phyloP scores from a whole-genome alignment of 2,329 filamentous ascomycete species.

The Aspergillus sp. region DNA sequence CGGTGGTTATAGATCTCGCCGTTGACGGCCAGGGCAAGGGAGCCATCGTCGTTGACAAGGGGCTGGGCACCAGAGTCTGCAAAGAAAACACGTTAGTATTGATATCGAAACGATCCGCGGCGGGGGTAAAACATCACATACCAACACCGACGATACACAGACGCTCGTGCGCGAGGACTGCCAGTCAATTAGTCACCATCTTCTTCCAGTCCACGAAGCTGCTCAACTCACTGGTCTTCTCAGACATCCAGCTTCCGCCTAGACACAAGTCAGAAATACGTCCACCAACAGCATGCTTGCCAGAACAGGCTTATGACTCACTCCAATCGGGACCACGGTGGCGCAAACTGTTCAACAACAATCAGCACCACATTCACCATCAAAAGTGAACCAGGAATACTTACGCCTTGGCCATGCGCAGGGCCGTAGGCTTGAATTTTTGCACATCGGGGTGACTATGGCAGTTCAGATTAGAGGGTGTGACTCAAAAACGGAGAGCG shows the following conservation, averaged over 20 bases:
- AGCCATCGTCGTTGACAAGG: slow-evolving; percentile 85
- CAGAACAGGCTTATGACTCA: slow-evolving; percentile 55
- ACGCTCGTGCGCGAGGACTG: slow-evolving; percentile 95
- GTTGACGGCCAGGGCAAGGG: slow-evolving; percentile 91
- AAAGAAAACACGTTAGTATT: slow-evolving; percentile 14
- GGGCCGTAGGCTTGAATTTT: slow-evolving; percentile 92
- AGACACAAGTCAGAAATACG: slow-evolving; percentile 26
- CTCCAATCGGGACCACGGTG: slow-evolving; percentile 99
- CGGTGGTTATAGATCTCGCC: slow-evolving; percentile 99
- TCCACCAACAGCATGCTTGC: slow-evolving; percentile 8
- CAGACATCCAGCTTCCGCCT: slow-evolving; percentile 86
- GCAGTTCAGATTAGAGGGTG: slow-evolving; percentile 23
- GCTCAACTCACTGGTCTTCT: slow-evolving; percentile 77
- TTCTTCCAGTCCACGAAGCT: background rate
- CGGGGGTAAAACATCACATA: slow-evolving; percentile 47
- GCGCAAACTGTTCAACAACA: slow-evolving; percentile 66
- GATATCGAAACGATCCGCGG: slow-evolving; percentile 9
- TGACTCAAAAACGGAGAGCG: slow-evolving; percentile 4
- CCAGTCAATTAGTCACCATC: slow-evolving; percentile 26
- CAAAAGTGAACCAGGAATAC: slow-evolving; percentile 40
- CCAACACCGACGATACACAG: slow-evolving; percentile 96
- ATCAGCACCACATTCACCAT: slow-evolving; percentile 34
- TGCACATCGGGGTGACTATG: slow-evolving; percentile 82
- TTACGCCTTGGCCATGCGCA: slow-evolving; percentile 92
- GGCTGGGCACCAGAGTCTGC: slow-evolving; percentile 93